Conservation (phyloP, 2,329 filamentous ascomycete genomes). For the Cryphonectria radicalis region DNA sequence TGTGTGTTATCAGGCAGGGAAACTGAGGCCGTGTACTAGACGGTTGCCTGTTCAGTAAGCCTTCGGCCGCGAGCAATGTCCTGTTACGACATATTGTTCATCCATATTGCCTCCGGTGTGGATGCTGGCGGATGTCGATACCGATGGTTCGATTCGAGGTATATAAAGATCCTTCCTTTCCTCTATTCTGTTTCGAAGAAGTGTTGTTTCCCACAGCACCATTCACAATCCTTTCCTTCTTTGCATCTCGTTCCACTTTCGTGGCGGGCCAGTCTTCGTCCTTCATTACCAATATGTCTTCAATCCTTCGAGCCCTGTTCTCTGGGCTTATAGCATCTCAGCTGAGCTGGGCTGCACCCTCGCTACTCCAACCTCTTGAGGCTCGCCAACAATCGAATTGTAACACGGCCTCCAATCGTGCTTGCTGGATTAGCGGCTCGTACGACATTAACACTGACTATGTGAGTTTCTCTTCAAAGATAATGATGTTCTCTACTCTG, state of each 20-base stretch:
- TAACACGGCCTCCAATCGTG: conserved; percentile 36
- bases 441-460: conserved; percentile 40
- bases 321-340: conserved; percentile 25
- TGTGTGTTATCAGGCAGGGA: background rate
- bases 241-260: background rate
- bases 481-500: background rate
- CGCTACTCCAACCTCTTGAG: conserved; percentile 14
- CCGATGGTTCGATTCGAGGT: background rate
- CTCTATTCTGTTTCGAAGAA: background rate
- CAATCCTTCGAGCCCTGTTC: conserved; percentile 13
- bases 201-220: background rate
- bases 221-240: background rate
- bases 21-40: background rate
- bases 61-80: background rate
- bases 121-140: background rate
- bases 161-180: background rate
- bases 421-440: conserved; percentile 35
- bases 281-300: conserved; percentile 13
- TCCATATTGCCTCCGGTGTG: background rate
- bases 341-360: conserved; percentile 18
- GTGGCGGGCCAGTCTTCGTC: background rate
- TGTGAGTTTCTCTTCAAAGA: background rate
- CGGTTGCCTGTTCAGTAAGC: conserved; percentile 2
- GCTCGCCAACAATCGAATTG: conserved; percentile 30
- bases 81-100: background rate